Evolutionary conservation across 441 rosid genomes (phyloP), one percentile per base, ranked within the genome.

Genomic region (Gossypium schwendimanii): DNA sequence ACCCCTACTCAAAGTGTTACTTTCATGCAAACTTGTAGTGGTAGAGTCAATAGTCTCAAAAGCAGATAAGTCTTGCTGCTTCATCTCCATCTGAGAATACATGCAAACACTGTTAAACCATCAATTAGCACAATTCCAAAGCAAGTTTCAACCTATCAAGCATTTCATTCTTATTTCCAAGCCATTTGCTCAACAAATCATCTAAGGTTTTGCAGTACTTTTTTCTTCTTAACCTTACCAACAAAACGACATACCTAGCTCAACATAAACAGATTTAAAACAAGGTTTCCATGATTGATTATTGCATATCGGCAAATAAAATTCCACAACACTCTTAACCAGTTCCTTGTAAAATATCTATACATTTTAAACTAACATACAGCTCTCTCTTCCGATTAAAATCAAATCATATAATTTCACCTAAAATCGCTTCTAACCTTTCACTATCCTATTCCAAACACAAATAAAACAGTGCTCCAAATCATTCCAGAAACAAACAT

Each of bases 81-180:
- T 85, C 62, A 65, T 80, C 75, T 78, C 98, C 98, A 89, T 88
- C 98, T 91, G 71, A 78, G 63, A 47, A 76, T 10, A 59, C 8
- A 74, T 39, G 55, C 36, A 7, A 14, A 44, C 39, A 77, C 26
- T 10, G 76, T 36, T 31, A 71, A 53, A 62, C 31, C 28, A 58
- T 53, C 31, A 44, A 23, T 12, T 28, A 17, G n/a, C 58, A 57
- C 76, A 55, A 67, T 28, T 67, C 71, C 44, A 67, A 67, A 67
- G 12, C 36, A 12, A 47, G 14, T 47, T 14, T 47, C 41, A 66
- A 66, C 70, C 57, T 66, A 47, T 66, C 41, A 49, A 66, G 44
- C 23, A 23, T 45, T 65, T 20, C 9, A 45, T 44, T 44, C 36
- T 12, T 44, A 65, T 65, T 65, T 24, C 17, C 69, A 65, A 21